phyloP scores from a whole-genome alignment of 139 green algal species.

The Chlorella sp. region DNA sequence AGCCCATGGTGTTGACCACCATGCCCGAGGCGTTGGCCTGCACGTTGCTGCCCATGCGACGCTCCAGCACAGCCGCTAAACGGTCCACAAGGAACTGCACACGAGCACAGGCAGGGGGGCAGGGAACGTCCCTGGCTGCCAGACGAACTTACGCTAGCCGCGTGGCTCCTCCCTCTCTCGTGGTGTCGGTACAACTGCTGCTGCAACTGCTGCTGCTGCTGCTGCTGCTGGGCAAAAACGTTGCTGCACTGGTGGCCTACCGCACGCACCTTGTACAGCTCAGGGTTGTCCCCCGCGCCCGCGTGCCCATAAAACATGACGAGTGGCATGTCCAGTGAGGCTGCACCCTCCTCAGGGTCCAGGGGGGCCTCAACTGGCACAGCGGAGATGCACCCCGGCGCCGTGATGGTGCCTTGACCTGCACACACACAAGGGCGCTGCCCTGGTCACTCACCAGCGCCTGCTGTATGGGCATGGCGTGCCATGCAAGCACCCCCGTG shows the following conservation, averaged over 20 bases:
- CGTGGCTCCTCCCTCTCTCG: too few relatives aligned
- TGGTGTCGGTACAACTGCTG: too few relatives aligned
- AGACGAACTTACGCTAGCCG: too few relatives aligned
- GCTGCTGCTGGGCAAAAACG: too few relatives aligned
- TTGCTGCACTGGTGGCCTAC: too few relatives aligned
- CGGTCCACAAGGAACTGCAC: slow-evolving; percentile 51
- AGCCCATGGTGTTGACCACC: slow-evolving; percentile 94
- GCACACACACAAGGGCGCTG: too few relatives aligned
- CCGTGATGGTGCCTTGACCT: slow-evolving; percentile 78
- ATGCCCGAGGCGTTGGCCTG: slow-evolving; percentile 56
- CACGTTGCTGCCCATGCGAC: slow-evolving; percentile 27
- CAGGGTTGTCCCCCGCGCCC: slow-evolving; percentile 61
- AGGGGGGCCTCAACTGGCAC: slow-evolving; percentile 73
- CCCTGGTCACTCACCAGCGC: too few relatives aligned
- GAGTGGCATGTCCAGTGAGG: slow-evolving; percentile 62
- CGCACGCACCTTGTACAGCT: slow-evolving; percentile 70
- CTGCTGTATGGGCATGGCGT: too few relatives aligned
- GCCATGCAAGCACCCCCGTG: too few relatives aligned
- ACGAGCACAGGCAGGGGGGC: too few relatives aligned
- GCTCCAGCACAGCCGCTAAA: slow-evolving; percentile 64
- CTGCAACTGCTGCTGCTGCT: too few relatives aligned
- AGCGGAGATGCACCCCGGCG: slow-evolving; percentile 76
- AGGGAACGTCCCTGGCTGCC: too few relatives aligned
- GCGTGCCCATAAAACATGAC: slow-evolving; percentile 82
- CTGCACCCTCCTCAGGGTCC: slow-evolving; percentile 43